Base-by-base conservation (phyloP, 306 rosid genomes). In the Vigna mungo region DNA sequence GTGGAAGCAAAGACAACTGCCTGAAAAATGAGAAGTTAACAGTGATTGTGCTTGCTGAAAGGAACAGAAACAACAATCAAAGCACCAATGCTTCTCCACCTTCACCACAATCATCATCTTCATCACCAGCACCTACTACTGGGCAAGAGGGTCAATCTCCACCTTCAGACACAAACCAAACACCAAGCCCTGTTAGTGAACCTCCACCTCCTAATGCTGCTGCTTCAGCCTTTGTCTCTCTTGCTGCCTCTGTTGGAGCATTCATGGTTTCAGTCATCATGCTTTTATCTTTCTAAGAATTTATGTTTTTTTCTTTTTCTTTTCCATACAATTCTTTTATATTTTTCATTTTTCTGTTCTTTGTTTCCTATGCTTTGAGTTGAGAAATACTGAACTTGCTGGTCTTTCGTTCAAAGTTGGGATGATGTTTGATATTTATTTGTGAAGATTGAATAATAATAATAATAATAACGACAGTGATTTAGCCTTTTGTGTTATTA, bases 1-100 rank as follows among this genome's bases (percentile, higher is more conserved):
- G 97, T 79, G 99, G 99, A 13, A 90, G 87, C 86, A 87, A 80
- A 78, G 98, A 90, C 14, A 82, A 89, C 67, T 96, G 99, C 39
- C 49, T 16, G 30, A 89, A 89, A 72, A 91, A 92, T 71, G 92
- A 96, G 81, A 96, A 96, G 86, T 1, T 96, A 37, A 80, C 83
- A 3, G 87, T 95, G 23, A 54, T 80, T 75, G 97, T 92, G 2
- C 71, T 96, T 75, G 85, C 97, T 53, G 86, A 89, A 7, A 88
- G 93, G 76, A 85, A 37, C 89, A 87, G 82, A 41, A 84, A 53
- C 75, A 60, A 21, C n/a, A 77, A 72, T 72, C 80, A 81, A 65
- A 71, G 86, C 65, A 66, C 30, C 72, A 23, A 70, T 12, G 68
- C 86, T 69, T 78, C 98, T 15, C 75, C 84, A 70, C 84, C 85